Conservation (phyloP, 176 grass and related monocot species). For the Rhynchospora breviuscula region DNA sequence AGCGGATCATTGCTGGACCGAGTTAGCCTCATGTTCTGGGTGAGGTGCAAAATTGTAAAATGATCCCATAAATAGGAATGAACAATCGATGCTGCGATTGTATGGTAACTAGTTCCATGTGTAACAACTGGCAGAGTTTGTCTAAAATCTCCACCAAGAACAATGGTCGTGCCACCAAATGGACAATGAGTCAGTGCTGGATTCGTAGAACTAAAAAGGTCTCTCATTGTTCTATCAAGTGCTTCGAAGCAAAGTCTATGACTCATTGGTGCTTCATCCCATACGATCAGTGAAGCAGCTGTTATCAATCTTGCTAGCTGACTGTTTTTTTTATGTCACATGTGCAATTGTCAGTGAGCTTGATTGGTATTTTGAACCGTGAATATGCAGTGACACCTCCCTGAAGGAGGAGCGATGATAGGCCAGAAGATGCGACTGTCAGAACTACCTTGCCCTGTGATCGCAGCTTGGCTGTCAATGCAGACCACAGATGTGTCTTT, state of each 20-base stretch:
- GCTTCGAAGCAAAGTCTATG: background rate
- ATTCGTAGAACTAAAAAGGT: background rate
- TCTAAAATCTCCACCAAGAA: too few relatives aligned
- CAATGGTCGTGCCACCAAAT: background rate
- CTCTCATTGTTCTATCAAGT: background rate
- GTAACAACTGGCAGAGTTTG: background rate
- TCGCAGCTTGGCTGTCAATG: background rate
- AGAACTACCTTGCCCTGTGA: background rate
- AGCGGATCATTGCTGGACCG: background rate
- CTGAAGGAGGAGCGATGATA: background rate
- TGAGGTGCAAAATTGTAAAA: background rate
- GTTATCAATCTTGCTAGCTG: too few relatives aligned
- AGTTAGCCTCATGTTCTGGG: too few relatives aligned
- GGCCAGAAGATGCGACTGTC: background rate
- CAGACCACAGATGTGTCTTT: background rate
- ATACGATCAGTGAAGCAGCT: too few relatives aligned
- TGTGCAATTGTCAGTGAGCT: background rate
- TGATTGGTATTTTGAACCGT: background rate
- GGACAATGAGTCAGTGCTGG: background rate
- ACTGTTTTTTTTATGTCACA: too few relatives aligned
- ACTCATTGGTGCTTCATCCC: background rate
- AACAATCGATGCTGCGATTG: background rate
- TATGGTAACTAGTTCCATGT: background rate
- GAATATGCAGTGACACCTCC: background rate
- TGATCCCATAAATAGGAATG: background rate